Evolutionary conservation across 129 eudicot genomes (phyloP).

Genomic region (Centaurea solstitialis): DNA sequence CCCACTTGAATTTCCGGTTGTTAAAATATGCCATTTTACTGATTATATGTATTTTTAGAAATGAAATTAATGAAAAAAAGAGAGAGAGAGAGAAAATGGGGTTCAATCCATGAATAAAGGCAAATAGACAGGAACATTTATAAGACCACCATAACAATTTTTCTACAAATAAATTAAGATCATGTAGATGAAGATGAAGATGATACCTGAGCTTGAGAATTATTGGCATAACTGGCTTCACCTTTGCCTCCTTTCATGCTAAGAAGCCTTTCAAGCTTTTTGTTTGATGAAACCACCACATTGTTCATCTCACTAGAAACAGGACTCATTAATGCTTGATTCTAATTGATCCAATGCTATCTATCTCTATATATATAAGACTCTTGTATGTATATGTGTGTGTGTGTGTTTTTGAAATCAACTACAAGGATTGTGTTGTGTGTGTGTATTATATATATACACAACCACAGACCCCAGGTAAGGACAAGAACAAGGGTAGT

Average conservation of each 20-base stretch:
- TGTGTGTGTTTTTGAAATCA: not conserved
- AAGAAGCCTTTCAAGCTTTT: constrained; percentile 82
- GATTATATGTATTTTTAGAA: not conserved
- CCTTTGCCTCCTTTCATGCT: constrained; percentile 99
- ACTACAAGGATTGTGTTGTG: not conserved
- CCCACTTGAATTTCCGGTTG: too few species aligned
- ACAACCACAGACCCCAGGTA: not conserved
- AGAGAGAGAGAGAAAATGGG: not conserved
- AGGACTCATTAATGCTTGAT: constrained; percentile 48
- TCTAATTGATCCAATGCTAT: not conserved
- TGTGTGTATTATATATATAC: not conserved
- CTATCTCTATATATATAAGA: not conserved
- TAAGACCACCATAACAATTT: not conserved
- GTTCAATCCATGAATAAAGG: not conserved
- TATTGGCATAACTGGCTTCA: constrained; percentile 87
- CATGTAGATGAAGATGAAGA: not conserved
- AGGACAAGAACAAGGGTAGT: not conserved
- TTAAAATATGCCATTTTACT: too few species aligned
- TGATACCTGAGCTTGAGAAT: constrained; percentile 92
- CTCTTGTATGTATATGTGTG: not conserved
- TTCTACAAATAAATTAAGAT: not conserved
- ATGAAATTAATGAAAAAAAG: not conserved
- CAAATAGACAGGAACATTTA: not conserved
- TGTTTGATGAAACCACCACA: constrained; percentile 64
- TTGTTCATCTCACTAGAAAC: constrained; percentile 45